These are phyloP conservation scores for Funneliformis geosporum DNA, from an alignment of 192 early-diverging fungal genomes.

Conservation along the genomic window DNA sequence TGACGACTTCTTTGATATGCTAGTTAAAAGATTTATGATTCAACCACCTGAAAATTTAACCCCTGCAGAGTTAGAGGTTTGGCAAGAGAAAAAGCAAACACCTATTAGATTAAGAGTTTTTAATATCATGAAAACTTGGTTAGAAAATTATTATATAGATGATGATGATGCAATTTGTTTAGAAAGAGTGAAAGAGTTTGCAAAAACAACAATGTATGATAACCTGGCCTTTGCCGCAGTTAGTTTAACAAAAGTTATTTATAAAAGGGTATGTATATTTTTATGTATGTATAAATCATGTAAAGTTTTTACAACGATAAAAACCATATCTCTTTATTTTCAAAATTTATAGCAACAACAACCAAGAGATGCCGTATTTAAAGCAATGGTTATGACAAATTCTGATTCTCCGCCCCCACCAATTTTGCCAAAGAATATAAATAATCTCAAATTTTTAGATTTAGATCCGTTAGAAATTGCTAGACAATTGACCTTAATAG, in stretches of 20 bases:
- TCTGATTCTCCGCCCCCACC: conserved; percentile 71
- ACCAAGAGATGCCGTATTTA: conserved; percentile 58
- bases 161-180: conserved; percentile 72
- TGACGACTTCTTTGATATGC: conserved; percentile 69
- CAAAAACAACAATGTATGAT: conserved; percentile 68
- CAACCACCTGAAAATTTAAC: conserved; percentile 67
- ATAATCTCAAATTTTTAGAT: conserved; percentile 80
- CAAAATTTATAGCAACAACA: conserved; percentile 31
- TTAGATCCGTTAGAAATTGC: conserved; percentile 92
- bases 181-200: conserved; percentile 72
- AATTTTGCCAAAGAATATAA: conserved; percentile 78
- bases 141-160: conserved; percentile 87
- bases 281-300: neutral
- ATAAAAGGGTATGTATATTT: conserved; percentile 55
- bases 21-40: conserved; percentile 80
- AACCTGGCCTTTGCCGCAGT: conserved; percentile 67
- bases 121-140: conserved; percentile 93
- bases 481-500: conserved; percentile 94
- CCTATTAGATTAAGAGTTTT: conserved; percentile 92
- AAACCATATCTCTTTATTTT: neutral
- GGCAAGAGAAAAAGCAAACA: conserved; percentile 87
- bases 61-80: conserved; percentile 64
- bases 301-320: neutral
- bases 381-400: conserved; percentile 64
- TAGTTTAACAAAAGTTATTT: conserved; percentile 76